Evolutionary conservation across 106 monocot species (phyloP).

Genomic region (Phalaenopsis equestris): DNA sequence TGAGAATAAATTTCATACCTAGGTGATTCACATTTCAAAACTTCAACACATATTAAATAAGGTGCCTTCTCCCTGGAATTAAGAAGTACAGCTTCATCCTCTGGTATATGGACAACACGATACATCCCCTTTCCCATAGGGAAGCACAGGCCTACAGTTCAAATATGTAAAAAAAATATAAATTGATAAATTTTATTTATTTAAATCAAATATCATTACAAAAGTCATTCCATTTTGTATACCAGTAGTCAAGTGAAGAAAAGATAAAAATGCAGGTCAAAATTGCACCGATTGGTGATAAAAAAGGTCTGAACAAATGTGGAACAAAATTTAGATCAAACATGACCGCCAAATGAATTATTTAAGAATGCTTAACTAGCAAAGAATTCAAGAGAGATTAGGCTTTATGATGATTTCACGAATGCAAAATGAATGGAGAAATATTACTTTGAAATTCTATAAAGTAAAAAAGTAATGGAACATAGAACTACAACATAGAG

Average conservation of each 20-base stretch:
- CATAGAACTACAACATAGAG: background rate
- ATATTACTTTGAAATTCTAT: background rate
- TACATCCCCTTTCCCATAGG: slow-evolving; percentile 99
- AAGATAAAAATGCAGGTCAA: background rate
- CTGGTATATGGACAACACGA: slow-evolving; percentile 85
- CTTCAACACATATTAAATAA: slow-evolving; percentile 93
- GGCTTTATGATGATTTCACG: background rate
- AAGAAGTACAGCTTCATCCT: slow-evolving; percentile 88
- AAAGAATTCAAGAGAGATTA: background rate
- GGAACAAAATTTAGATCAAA: background rate
- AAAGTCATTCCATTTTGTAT: background rate
- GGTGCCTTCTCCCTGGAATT: slow-evolving; percentile 99
- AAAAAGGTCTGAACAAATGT: background rate
- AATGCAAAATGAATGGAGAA: background rate
- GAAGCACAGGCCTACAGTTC: slow-evolving; percentile 80
- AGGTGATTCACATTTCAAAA: slow-evolving; percentile 80
- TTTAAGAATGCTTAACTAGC: background rate
- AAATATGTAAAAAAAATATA: background rate
- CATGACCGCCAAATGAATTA: background rate
- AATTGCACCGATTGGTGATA: background rate
- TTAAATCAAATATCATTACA: slow-evolving; percentile 1
- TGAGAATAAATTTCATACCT: slow-evolving; percentile 41
- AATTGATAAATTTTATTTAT: background rate
- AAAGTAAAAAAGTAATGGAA: background rate
- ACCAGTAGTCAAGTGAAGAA: background rate